Conservation (phyloP, 2,329 filamentous ascomycete species). For the Pezicula rhizophila region DNA sequence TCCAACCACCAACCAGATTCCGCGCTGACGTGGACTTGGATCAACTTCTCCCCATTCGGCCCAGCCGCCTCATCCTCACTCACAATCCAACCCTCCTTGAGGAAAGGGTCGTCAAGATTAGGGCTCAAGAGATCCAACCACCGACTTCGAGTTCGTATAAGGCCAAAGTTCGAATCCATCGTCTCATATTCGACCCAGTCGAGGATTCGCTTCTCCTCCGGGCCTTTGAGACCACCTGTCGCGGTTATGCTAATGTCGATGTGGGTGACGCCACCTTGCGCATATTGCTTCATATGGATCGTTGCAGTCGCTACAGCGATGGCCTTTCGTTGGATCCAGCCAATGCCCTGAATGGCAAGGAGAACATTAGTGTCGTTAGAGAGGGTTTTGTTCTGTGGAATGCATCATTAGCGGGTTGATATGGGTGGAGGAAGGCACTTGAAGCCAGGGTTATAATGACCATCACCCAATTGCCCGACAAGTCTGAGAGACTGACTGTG, state of each 20-base stretch:
- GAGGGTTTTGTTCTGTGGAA: constrained; percentile 40
- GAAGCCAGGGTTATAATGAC: not conserved
- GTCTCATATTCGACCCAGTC: not conserved
- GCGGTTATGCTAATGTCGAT: not conserved
- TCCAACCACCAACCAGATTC: not conserved
- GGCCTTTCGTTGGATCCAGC: constrained; percentile 51
- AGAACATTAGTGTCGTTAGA: constrained; percentile 49
- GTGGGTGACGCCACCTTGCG: not conserved
- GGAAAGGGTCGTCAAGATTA: not conserved
- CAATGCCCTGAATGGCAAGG: constrained; percentile 47
- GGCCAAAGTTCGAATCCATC: not conserved
- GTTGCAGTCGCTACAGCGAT: constrained; percentile 50
- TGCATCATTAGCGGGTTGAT: not conserved
- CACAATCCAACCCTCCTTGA: not conserved
- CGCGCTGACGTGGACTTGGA: not conserved
- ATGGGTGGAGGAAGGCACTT: not conserved
- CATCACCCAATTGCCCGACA: not conserved
- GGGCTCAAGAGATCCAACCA: not conserved
- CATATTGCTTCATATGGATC: constrained; percentile 25
- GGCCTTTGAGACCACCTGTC: not conserved
- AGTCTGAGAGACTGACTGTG: not conserved
- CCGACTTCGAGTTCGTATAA: not conserved
- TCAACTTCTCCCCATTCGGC: not conserved
- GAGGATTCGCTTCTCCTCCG: not conserved
- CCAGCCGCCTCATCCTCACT: not conserved